Evolutionary conservation across 306 rosid genomes (phyloP).

Genomic region (Echinosophora koreensis): DNA sequence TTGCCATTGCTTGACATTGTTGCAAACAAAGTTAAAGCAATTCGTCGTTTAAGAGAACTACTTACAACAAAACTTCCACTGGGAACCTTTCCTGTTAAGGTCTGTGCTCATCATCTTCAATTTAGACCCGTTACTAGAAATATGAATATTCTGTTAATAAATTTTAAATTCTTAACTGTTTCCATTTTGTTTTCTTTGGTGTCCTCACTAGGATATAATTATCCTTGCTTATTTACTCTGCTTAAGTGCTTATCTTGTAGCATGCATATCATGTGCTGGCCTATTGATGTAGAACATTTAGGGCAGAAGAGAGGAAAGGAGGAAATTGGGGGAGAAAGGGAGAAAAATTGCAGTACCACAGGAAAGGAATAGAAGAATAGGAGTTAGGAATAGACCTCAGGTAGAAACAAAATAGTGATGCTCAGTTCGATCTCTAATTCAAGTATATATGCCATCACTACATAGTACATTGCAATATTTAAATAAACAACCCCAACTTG

Average conservation of each 20-base stretch:
- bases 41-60: constrained; percentile 95
- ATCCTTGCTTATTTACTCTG: constrained; percentile 21
- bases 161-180: constrained; percentile 15
- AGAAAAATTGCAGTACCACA: background rate
- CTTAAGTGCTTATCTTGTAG: background rate
- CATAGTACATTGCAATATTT: background rate
- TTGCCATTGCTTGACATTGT: constrained; percentile 96
- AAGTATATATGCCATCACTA: background rate
- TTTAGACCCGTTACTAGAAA: constrained; percentile 33
- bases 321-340: constrained; percentile 13
- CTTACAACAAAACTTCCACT: constrained; percentile 95
- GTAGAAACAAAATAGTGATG: background rate
- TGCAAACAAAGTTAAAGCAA: constrained; percentile 97
- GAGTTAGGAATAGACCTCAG: constrained; percentile 12
- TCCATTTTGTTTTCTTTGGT: constrained; percentile 33
- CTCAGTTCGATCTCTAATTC: constrained; percentile 14
- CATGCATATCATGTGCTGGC: constrained; percentile 21
- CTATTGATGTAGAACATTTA: constrained; percentile 5
- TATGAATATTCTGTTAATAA: constrained; percentile 9
- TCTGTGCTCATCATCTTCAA: constrained; percentile 50
- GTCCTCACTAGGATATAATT: constrained; percentile 11
- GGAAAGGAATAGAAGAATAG: constrained; percentile 17
- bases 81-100: constrained; percentile 99
- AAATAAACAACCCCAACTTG: constrained; percentile 2
- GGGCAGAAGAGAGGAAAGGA: background rate